These are phyloP conservation scores for Scheffersomyces illinoinensis DNA, from an alignment of 1,139 yeast species.

Conservation along the genomic window DNA sequence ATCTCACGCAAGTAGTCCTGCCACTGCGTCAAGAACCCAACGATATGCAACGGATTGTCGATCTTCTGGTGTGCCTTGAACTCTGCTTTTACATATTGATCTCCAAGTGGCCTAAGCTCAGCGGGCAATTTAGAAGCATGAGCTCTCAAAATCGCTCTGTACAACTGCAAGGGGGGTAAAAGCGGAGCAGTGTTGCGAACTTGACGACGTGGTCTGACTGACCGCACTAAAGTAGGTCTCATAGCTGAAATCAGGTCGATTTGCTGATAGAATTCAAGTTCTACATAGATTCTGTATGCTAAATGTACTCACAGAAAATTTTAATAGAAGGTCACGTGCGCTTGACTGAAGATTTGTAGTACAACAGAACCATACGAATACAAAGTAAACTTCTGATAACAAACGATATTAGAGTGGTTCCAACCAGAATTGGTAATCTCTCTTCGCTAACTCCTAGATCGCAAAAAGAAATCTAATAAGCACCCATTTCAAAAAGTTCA, in stretches of 20 bases:
- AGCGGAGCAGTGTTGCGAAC: slow-evolving; percentile 58
- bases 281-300: not conserved
- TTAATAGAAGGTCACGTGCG: not conserved
- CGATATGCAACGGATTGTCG: slow-evolving; percentile 90
- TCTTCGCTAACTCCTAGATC: not conserved
- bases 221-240: slow-evolving; percentile 49
- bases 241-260: slow-evolving; percentile 21
- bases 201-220: slow-evolving; percentile 61
- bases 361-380: not conserved
- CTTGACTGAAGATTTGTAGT: not conserved
- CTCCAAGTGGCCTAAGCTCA: slow-evolving; percentile 79
- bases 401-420: not conserved
- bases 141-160: slow-evolving; percentile 76
- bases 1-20: slow-evolving; percentile 80
- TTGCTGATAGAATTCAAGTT: not conserved
- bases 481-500: not conserved
- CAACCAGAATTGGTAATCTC: not conserved
- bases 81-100: slow-evolving; percentile 84
- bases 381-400: not conserved
- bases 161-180: slow-evolving; percentile 78
- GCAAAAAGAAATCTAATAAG: not conserved
- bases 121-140: slow-evolving; percentile 65
- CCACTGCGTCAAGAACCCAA: slow-evolving; percentile 93
- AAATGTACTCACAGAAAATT: not conserved
- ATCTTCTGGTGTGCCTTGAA: slow-evolving; percentile 80